Conservation (phyloP, 2,329 filamentous ascomycete species). For the Penicillium sp. region DNA sequence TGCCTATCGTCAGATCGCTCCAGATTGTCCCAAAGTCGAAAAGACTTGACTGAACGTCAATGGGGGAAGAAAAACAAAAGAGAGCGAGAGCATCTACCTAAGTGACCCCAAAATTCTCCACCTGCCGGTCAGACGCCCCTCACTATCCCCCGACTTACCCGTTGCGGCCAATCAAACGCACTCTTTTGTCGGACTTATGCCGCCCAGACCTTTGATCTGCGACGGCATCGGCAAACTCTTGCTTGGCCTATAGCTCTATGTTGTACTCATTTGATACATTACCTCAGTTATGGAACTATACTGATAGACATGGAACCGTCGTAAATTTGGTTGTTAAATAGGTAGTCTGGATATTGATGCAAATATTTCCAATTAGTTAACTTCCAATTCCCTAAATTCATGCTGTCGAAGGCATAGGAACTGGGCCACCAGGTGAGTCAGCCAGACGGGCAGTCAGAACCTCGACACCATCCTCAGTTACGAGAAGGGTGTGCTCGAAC, state of each 20-base stretch:
- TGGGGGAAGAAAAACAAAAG: not conserved
- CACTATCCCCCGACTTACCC: conserved; percentile 4
- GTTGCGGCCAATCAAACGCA: conserved; percentile 1
- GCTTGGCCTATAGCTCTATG: not conserved
- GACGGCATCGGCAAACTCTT: not conserved
- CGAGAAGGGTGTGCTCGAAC: conserved; percentile 85
- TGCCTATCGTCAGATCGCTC: not conserved
- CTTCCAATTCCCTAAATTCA: conserved; percentile 17
- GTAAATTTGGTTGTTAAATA: conserved; percentile 12
- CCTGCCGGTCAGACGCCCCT: not conserved
- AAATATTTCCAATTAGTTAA: conserved; percentile 5
- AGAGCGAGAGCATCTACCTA: not conserved
- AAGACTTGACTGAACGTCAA: not conserved
- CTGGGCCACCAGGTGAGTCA: conserved; percentile 72
- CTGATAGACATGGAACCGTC: conserved; percentile 13
- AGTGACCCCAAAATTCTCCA: not conserved
- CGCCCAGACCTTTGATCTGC: not conserved
- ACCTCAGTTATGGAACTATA: not conserved
- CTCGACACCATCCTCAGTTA: conserved; percentile 80
- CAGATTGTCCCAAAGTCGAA: not conserved
- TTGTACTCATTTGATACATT: not conserved
- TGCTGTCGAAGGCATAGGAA: conserved; percentile 53
- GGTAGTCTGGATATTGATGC: conserved; percentile 14
- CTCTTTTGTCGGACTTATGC: not conserved
- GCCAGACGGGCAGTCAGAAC: conserved; percentile 71